Conservation (phyloP, 148 eudicot genomes). For the Rhododendron williamsianum region DNA sequence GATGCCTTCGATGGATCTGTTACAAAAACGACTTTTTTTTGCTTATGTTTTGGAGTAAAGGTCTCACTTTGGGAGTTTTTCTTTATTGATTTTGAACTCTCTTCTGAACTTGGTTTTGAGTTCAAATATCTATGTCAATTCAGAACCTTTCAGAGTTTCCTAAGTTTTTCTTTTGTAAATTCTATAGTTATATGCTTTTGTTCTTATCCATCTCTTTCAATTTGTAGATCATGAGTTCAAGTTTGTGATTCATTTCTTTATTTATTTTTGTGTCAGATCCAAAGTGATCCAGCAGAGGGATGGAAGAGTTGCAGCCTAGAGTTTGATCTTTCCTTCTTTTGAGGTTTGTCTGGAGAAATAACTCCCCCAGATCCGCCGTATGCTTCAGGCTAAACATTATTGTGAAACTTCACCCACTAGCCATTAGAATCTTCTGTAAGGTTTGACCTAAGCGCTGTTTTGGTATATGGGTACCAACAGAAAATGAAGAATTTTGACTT, state of each 20-base stretch:
- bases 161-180: too few relatives aligned
- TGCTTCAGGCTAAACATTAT: slow-evolving; percentile 12
- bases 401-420: slow-evolving; percentile 28
- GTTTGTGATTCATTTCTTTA: neutral
- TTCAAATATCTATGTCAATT: neutral
- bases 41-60: neutral
- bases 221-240: neutral
- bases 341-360: slow-evolving; percentile 13
- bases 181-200: neutral
- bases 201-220: neutral
- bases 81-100: neutral
- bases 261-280: slow-evolving; percentile 29
- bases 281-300: slow-evolving; percentile 21
- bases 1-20: neutral
- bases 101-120: neutral
- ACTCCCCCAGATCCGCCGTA: neutral
- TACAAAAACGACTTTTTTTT: neutral
- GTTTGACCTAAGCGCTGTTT: slow-evolving; percentile 25
- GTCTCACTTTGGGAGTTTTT: neutral
- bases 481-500: slow-evolving; percentile 25
- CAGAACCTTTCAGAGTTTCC: neutral
- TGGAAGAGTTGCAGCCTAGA: slow-evolving; percentile 17
- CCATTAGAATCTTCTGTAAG: slow-evolving; percentile 18
- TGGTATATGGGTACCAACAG: slow-evolving; percentile 12
- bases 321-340: slow-evolving; percentile 15